Percentiles rank a stretch among this genome's conserved stretches.
Conservation (phyloP, 2,329 filamentous ascomycete genomes). For the Aureobasidium subglaciale region DNA sequence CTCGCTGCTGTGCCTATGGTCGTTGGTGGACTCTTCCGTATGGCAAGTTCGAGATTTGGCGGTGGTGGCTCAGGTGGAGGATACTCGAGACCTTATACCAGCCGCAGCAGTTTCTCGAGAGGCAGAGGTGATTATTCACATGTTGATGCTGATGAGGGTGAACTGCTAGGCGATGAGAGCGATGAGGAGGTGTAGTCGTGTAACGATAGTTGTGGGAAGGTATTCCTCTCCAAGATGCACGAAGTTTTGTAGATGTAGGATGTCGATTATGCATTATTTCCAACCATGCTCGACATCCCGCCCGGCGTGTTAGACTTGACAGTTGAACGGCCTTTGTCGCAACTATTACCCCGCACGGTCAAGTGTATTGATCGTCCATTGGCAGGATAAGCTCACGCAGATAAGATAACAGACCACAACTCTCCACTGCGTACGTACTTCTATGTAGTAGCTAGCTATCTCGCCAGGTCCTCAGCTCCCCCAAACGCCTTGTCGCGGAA, state of each 20-base stretch:
- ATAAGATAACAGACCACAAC: neutral
- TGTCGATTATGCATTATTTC: too few relatives aligned
- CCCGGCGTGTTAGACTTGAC: too few relatives aligned
- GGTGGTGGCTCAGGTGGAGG: constrained; percentile 45
- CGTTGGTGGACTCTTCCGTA: constrained; percentile 65
- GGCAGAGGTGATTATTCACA: constrained; percentile 80
- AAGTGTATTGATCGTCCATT: neutral
- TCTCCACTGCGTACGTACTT: neutral
- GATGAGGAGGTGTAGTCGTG: constrained; percentile 76
- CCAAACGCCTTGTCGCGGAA: neutral
- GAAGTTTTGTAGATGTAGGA: too few relatives aligned
- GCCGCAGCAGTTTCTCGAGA: constrained; percentile 79
- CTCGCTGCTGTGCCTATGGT: constrained; percentile 58
- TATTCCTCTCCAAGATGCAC: too few relatives aligned
- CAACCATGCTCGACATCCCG: too few relatives aligned
- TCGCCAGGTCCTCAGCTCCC: too few relatives aligned
- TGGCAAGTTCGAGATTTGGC: constrained; percentile 36
- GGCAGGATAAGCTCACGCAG: neutral
- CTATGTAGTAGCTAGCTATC: neutral
- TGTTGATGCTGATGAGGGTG: constrained; percentile 90
- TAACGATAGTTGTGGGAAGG: too few relatives aligned
- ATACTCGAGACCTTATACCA: constrained; percentile 67
- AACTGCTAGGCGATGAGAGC: constrained; percentile 85
- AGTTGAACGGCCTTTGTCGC: neutral
- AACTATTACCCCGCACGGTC: neutral